These are phyloP conservation scores for Haplosporangium gracile DNA, from an alignment of 192 early-diverging fungal species.

Conservation along the genomic window DNA sequence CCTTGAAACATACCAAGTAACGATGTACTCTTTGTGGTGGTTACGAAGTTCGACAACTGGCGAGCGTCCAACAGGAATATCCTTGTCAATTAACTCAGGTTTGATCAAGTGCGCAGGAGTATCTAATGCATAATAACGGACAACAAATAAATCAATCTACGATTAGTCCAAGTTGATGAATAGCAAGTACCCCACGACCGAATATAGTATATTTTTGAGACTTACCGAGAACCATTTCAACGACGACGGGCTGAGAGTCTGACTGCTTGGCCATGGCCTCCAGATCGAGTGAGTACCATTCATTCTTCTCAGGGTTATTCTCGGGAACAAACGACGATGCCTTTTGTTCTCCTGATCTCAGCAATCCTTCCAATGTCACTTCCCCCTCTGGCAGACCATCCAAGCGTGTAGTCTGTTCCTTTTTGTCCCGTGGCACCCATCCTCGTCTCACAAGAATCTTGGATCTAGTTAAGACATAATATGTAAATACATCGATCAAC, in stretches of 20 bases:
- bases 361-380: conserved; percentile 75
- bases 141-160: conserved; percentile 20
- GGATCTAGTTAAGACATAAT: conserved; percentile 57
- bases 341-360: conserved; percentile 73
- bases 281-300: conserved; percentile 89
- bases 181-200: neutral
- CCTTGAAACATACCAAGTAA: conserved; percentile 82
- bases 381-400: conserved; percentile 65
- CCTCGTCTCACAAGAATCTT: conserved; percentile 89
- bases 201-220: neutral
- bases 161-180: neutral
- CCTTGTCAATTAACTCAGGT: conserved; percentile 60
- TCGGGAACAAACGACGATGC: conserved; percentile 68
- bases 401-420: conserved; percentile 65
- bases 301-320: conserved; percentile 73
- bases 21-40: conserved; percentile 87
- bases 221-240: conserved; percentile 80
- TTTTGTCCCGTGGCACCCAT: conserved; percentile 85
- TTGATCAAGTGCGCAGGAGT: conserved; percentile 59
- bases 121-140: conserved; percentile 41
- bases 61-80: conserved; percentile 80
- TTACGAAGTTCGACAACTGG: conserved; percentile 85
- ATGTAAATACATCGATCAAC: neutral
- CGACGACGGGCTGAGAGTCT: conserved; percentile 74
- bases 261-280: conserved; percentile 80